Percentiles rank a stretch among this genome's conserved stretches.
Conservation (phyloP, 2,329 filamentous ascomycete genomes). For the Didymella lethalis region DNA sequence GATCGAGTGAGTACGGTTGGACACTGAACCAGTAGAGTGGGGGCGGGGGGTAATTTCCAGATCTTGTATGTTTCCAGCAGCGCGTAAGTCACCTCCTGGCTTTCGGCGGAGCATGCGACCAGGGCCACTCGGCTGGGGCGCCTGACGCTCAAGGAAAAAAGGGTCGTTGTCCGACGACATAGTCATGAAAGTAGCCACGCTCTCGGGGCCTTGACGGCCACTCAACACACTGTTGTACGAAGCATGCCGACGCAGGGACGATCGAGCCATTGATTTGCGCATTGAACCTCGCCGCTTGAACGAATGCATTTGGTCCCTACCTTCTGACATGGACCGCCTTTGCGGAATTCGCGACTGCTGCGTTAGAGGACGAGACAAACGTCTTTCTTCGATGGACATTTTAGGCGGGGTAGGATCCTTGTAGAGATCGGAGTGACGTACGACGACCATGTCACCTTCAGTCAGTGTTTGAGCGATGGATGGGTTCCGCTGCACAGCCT, state of each 20-base stretch:
- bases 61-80: constrained; percentile 57
- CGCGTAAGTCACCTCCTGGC: constrained; percentile 59
- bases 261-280: constrained; percentile 36
- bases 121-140: constrained; percentile 32
- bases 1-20: constrained; percentile 54
- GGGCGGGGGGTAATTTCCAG: constrained; percentile 53
- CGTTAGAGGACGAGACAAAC: constrained; percentile 29
- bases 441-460: constrained; percentile 21
- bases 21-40: constrained; percentile 59
- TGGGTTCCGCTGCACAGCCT: constrained; percentile 20
- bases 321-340: constrained; percentile 44
- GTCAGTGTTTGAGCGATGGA: constrained; percentile 32
- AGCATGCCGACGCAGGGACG: constrained; percentile 62
- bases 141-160: constrained; percentile 48
- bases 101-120: constrained; percentile 55
- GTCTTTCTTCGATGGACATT: constrained; percentile 25
- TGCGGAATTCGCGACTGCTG: constrained; percentile 32
- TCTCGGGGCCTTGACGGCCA: constrained; percentile 62
- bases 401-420: constrained; percentile 23
- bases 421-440: constrained; percentile 33
- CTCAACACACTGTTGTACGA: constrained; percentile 67
- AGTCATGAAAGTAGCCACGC: constrained; percentile 64
- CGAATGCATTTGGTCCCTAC: constrained; percentile 44
- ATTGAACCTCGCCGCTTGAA: constrained; percentile 46
- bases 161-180: constrained; percentile 55